Conservation (phyloP, 805 yeast species). For the Monosporozyma aquatica region DNA sequence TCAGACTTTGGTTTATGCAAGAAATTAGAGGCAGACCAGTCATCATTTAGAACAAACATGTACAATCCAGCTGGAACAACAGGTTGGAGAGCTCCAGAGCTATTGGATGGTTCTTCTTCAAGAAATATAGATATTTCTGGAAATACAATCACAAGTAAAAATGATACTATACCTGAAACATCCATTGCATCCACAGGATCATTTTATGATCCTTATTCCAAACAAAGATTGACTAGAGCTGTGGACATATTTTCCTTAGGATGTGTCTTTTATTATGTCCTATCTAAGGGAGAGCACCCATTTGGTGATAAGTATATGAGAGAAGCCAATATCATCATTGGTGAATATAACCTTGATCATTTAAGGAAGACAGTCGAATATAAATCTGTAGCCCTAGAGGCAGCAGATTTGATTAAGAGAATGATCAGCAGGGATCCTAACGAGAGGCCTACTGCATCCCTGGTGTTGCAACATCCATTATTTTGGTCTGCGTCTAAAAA, state of each 20-base stretch:
- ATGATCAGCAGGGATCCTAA: constrained; percentile 69
- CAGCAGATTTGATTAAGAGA: constrained; percentile 56
- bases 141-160: constrained; percentile 2
- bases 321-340: constrained; percentile 79
- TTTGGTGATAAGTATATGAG: constrained; percentile 87
- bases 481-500: constrained; percentile 75
- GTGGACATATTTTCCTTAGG: constrained; percentile 93
- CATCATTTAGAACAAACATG: constrained; percentile 78
- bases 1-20: constrained; percentile 96
- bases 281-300: constrained; percentile 82
- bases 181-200: constrained; percentile 12
- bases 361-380: constrained; percentile 25
- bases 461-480: constrained; percentile 72
- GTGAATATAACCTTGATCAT: constrained; percentile 42
- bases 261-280: constrained; percentile 81
- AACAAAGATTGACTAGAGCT: constrained; percentile 69
- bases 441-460: constrained; percentile 59
- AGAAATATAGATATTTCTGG: constrained; percentile 1
- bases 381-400: constrained; percentile 40
- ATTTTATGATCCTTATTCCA: constrained; percentile 34
- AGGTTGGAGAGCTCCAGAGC: constrained; percentile 98
- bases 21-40: constrained; percentile 82
- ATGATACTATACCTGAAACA: constrained; percentile 2
- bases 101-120: constrained; percentile 32
- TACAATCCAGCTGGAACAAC: constrained; percentile 93